Percentiles rank a stretch among this genome's conserved stretches.
Conservation (phyloP, 208 protist genomes). For the Trypanosoma vivax region DNA sequence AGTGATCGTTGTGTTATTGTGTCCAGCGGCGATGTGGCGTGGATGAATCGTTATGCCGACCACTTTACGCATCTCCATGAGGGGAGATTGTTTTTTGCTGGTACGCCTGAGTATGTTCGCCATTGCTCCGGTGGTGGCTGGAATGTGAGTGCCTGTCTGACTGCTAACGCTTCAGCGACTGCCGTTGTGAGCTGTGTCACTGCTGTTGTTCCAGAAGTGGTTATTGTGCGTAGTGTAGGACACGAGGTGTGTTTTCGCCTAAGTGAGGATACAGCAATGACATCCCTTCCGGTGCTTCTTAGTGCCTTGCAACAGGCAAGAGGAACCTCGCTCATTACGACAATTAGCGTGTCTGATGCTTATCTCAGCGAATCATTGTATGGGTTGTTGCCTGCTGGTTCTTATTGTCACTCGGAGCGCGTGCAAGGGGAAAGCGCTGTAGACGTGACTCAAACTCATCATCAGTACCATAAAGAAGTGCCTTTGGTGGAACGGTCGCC, state of each 20-base stretch:
- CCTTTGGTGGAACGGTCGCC: too few species aligned
- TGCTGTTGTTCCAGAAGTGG: neutral
- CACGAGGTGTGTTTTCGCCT: conserved; percentile 16
- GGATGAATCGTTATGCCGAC: conserved; percentile 50
- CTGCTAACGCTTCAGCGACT: neutral
- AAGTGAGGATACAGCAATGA: neutral
- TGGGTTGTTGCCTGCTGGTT: conserved; percentile 1
- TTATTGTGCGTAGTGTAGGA: conserved; percentile 13
- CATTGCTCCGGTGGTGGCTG: conserved; percentile 14
- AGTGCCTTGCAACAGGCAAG: conserved; percentile 1
- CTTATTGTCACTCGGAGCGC: neutral
- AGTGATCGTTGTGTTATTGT: conserved; percentile 36
- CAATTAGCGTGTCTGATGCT: conserved; percentile 20
- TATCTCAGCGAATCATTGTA: conserved; percentile 13
- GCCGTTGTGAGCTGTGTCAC: conserved; percentile 5
- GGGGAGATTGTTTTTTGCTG: conserved; percentile 18
- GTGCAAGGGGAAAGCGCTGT: too few species aligned
- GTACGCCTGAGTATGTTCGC: conserved; percentile 35
- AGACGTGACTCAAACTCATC: too few species aligned
- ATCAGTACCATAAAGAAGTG: too few species aligned
- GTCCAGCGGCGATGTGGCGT: conserved; percentile 61
- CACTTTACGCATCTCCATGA: conserved; percentile 45
- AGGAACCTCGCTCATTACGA: conserved; percentile 5
- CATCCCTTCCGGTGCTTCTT: conserved; percentile 5
- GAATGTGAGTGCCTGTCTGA: conserved; percentile 11